These are phyloP conservation scores for Cercis canadensis DNA, from an alignment of 306 rosid genomes.

Conservation along the genomic window DNA sequence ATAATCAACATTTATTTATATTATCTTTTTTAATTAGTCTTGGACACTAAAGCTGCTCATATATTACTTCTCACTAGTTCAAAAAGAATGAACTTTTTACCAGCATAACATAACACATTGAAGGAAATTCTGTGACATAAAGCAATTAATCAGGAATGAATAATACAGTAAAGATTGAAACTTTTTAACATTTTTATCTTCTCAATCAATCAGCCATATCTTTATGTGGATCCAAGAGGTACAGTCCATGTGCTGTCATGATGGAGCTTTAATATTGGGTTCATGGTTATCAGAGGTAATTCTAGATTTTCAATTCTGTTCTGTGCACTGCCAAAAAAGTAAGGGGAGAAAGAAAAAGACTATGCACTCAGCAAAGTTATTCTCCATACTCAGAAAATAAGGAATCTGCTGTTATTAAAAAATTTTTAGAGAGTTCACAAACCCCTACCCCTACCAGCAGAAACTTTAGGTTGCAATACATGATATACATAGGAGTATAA, in stretches of 20 bases:
- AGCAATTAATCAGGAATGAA: background rate
- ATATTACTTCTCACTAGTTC: slow-evolving; percentile 1
- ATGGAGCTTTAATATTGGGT: no score
- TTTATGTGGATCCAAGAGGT: no score
- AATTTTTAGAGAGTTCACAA: background rate
- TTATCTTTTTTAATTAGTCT: background rate
- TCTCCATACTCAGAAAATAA: background rate
- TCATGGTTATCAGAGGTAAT: no score
- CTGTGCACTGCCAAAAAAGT: no score
- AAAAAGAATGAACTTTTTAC: slow-evolving; percentile 1
- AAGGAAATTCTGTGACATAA: background rate
- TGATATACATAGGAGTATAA: background rate
- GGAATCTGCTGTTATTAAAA: no score
- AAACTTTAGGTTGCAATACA: slow-evolving; percentile 2
- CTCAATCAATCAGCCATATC: no score
- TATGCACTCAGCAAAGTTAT: background rate
- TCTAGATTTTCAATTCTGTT: no score
- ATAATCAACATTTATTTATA: background rate
- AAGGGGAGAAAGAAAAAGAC: background rate
- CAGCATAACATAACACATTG: background rate
- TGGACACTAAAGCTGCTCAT: background rate
- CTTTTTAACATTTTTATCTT: no score
- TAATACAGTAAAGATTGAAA: no score
- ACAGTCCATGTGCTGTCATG: no score
- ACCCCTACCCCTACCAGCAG: background rate